A percentile compares a stretch with the other conserved stretches of the same genome.
Evolutionary conservation across 75 land plant species (phyloP).

Genomic region (Selaginella moellendorffii): DNA sequence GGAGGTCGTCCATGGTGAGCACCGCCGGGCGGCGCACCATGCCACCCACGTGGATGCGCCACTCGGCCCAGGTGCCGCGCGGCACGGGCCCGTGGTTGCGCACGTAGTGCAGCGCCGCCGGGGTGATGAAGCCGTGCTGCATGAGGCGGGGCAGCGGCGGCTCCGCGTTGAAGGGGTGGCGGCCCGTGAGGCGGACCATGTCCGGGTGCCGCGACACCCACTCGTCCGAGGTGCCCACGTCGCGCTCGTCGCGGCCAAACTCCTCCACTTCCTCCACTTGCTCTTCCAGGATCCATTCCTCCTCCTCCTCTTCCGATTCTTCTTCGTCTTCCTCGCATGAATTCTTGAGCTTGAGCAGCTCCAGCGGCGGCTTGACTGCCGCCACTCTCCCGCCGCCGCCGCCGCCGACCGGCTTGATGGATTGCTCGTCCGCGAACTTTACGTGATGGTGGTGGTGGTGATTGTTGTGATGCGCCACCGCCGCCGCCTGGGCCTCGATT

Average conservation of each 20-base stretch:
- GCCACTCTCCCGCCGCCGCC: too few species aligned
- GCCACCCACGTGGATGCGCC: background rate
- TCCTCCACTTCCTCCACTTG: background rate
- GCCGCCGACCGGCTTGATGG: too few species aligned
- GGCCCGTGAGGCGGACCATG: conserved; percentile 80
- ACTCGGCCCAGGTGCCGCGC: background rate
- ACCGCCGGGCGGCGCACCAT: conserved; percentile 10
- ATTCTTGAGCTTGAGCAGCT: too few species aligned
- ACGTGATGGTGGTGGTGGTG: too few species aligned
- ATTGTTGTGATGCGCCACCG: too few species aligned
- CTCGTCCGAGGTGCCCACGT: conserved; percentile 57
- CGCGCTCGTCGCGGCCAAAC: conserved; percentile 35
- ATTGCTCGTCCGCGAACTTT: too few species aligned
- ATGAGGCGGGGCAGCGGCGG: background rate
- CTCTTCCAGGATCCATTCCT: background rate
- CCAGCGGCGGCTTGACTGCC: too few species aligned
- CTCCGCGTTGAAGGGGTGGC: conserved; percentile 20
- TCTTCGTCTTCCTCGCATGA: conserved; percentile 11
- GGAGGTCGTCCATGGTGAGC: conserved; percentile 55
- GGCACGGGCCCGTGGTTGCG: conserved; percentile 9
- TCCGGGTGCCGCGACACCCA: conserved; percentile 67
- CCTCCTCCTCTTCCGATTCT: conserved; percentile 13
- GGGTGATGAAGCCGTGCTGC: background rate
- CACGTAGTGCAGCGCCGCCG: conserved; percentile 1
- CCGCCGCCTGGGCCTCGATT: too few species aligned